Conservation (phyloP, 768 basidiomycete species). For the Lentinula detonsa region DNA sequence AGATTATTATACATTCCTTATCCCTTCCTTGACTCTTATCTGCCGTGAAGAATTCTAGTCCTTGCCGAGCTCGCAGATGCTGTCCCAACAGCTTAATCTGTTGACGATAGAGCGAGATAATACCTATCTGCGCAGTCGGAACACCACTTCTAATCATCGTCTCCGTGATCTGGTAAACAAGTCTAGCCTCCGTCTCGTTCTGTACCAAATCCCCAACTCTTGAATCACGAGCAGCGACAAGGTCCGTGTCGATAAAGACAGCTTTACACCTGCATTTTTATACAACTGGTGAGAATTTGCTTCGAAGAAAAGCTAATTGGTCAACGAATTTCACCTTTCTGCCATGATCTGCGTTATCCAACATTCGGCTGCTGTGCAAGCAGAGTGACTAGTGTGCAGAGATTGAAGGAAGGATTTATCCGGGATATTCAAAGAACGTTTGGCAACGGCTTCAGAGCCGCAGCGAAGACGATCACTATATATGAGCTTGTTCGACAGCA, state of each 20-base stretch:
- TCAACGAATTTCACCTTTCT: constrained; percentile 39
- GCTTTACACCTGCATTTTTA: constrained; percentile 59
- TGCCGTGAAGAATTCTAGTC: constrained; percentile 83
- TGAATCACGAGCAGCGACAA: constrained; percentile 71
- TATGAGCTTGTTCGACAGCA: constrained; percentile 80
- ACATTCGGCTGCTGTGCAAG: constrained; percentile 37
- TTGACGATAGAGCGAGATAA: constrained; percentile 91
- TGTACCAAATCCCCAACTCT: constrained; percentile 86
- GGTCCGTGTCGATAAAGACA: constrained; percentile 92
- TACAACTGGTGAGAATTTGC: neutral
- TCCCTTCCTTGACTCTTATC: constrained; percentile 94
- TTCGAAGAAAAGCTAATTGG: constrained; percentile 10
- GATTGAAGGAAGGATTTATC: constrained; percentile 32
- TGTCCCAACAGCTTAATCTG: constrained; percentile 87
- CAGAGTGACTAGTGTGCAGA: constrained; percentile 32
- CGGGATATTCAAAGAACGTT: constrained; percentile 49
- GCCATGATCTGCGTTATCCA: constrained; percentile 68
- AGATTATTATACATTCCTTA: constrained; percentile 92
- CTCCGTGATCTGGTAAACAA: constrained; percentile 63
- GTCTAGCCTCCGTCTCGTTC: constrained; percentile 73
- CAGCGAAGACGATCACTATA: constrained; percentile 75
- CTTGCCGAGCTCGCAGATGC: constrained; percentile 46
- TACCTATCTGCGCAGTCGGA: constrained; percentile 64
- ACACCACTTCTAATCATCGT: constrained; percentile 64
- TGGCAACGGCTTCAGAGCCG: constrained; percentile 69